These are phyloP conservation scores for Calonectria multiphialidica DNA, from an alignment of 2,329 filamentous ascomycete genomes.

Conservation along the genomic window DNA sequence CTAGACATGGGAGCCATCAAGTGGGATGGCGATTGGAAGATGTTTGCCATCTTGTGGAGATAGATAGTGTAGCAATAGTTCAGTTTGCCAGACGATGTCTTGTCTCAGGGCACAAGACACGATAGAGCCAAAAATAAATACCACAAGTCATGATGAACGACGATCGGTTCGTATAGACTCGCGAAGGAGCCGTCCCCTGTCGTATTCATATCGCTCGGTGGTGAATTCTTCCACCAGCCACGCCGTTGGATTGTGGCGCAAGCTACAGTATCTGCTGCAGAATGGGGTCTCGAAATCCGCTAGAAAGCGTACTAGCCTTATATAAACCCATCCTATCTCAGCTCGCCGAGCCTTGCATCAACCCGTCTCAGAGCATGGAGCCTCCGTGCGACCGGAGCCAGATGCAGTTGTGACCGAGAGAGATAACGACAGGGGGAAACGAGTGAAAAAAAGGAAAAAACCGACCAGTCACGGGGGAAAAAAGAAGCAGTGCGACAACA, in stretches of 20 bases:
- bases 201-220: neutral
- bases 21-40: neutral
- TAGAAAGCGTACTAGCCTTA: conserved; percentile 9
- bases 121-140: neutral
- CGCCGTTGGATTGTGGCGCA: conserved; percentile 14
- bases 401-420: conserved; percentile 4
- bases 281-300: conserved; percentile 1
- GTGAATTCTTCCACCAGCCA: neutral
- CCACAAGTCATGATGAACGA: neutral
- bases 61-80: neutral
- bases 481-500: conserved; percentile 1
- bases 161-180: too few relatives aligned
- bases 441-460: neutral
- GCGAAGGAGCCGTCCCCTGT: neutral
- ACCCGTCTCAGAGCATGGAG: conserved; percentile 26
- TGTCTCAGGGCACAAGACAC: neutral
- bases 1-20: neutral
- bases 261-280: neutral
- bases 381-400: conserved; percentile 22
- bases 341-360: conserved; percentile 7
- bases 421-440: neutral
- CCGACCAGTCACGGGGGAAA: neutral
- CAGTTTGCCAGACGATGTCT: neutral
- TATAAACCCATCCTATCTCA: conserved; percentile 16
- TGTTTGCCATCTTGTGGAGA: neutral